Percentiles rank a stretch among this genome's conserved stretches.
These are phyloP conservation scores for Boletellus dicymbophilus DNA, from an alignment of 1,284 basidiomycete genomes.

Conservation along the genomic window DNA sequence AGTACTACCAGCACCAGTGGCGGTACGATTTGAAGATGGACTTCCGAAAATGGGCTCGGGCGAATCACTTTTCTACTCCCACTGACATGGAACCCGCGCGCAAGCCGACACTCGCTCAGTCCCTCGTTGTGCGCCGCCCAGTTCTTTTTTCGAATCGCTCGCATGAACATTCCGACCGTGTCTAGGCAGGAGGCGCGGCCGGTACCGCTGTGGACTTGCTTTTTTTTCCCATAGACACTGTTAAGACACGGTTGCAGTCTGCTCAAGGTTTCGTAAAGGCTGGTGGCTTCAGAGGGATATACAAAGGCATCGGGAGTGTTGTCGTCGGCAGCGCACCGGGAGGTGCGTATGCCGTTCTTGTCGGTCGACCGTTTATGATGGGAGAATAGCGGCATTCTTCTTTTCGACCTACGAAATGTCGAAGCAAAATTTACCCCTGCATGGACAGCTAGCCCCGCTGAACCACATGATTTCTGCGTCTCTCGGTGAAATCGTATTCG, in stretches of 20 bases:
- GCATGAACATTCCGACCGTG: slow-evolving; percentile 12
- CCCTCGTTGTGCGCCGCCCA: slow-evolving; percentile 34
- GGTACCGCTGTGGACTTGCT: slow-evolving; percentile 92
- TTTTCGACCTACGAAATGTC: slow-evolving; percentile 94
- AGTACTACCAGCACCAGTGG: too few relatives aligned
- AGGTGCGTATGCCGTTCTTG: slow-evolving; percentile 53
- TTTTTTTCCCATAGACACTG: slow-evolving; percentile 96
- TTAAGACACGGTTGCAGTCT: slow-evolving; percentile 95
- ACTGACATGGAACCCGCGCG: slow-evolving; percentile 26
- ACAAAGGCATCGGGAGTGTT: slow-evolving; percentile 94
- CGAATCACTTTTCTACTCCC: slow-evolving; percentile 2
- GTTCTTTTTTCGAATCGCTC: slow-evolving; percentile 8
- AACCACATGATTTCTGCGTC: slow-evolving; percentile 86
- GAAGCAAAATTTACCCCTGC: slow-evolving; percentile 72
- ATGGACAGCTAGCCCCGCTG: slow-evolving; percentile 60
- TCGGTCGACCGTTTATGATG: background rate
- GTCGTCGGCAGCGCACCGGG: slow-evolving; percentile 96
- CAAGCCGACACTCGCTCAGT: slow-evolving; percentile 37
- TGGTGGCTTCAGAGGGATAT: slow-evolving; percentile 92
- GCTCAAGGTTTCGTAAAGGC: slow-evolving; percentile 83
- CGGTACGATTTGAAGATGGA: too few relatives aligned
- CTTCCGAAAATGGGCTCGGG: background rate
- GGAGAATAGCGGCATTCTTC: slow-evolving; percentile 82
- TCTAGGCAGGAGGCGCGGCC: slow-evolving; percentile 82
- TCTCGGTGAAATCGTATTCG: slow-evolving; percentile 77